Evolutionary conservation across 768 basidiomycete species (phyloP), one percentile per base, ranked within the genome.

Genomic region (Rhodotorula diobovata): DNA sequence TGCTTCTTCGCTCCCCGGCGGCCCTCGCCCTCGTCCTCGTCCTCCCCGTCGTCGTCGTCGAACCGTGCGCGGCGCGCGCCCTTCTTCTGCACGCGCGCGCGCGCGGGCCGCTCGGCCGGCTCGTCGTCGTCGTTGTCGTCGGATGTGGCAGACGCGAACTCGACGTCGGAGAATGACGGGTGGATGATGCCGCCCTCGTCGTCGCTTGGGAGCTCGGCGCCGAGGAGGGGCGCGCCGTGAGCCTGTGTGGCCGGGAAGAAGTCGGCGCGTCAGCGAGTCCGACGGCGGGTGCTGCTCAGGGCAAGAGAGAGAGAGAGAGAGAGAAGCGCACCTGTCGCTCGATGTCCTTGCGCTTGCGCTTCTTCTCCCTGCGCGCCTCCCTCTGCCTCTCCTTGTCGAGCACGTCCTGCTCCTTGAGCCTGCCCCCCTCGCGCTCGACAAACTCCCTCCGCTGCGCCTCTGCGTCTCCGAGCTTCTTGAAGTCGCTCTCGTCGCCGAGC

Each of bases 321-420:
- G 28, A 23, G 53, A 37, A 2, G 80, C 84, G 77, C 65, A 81
- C 83, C 78, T 91, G 89, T 48, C 85, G 84, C 34, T 75, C 73
- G 9, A 60, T 43, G 66, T 91, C 89, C 81, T 94, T 95, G 78
- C 90, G 83, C 82, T 93, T 95, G 72, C 90, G 83, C 83, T 95
- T 96, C 85, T 90, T 93, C 80, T 96, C 94, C 72, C 85, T 82
- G 81, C 88, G 90, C 85, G 93, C 94, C 78, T 89, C 91, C 79
- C 85, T 89, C 12, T 90, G 93, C 76, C 90, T 86, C 68, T 86
- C 85, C 81, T 90, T 89, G 82, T 99, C 95, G 56, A 82, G 66
- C 57, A 87, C 83, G 79, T 95, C 91, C 35, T 85, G 86, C 20
- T 84, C 82, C 75, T 82, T 84, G 85, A 97, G 84, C 83, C 86